Percentiles rank a stretch among this genome's conserved stretches.
Conservation (phyloP, 306 rosid species). For the Trifolium fragiferum region DNA sequence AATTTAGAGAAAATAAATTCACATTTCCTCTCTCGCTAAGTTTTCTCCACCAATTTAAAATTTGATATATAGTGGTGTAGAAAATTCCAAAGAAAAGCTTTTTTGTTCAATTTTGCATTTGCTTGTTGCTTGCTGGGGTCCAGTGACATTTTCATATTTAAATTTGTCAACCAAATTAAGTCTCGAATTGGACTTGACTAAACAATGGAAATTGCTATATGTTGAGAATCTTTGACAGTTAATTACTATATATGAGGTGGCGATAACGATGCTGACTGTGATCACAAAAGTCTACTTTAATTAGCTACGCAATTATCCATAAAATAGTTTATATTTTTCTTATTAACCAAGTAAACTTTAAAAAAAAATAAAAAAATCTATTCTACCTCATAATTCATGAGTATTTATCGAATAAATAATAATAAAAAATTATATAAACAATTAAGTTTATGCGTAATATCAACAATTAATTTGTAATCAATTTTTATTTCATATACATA, state of each 20-base stretch:
- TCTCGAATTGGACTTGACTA: conserved; percentile 34
- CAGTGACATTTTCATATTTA: conserved; percentile 1
- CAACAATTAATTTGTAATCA: too few species aligned
- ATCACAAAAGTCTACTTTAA: conserved; percentile 29
- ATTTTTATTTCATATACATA: too few species aligned
- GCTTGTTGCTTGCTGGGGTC: background rate
- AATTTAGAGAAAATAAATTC: background rate
- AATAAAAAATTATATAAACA: too few species aligned
- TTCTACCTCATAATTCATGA: too few species aligned
- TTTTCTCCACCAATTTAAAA: background rate
- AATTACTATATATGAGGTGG: background rate
- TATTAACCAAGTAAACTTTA: conserved; percentile 17
- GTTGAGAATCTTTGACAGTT: conserved; percentile 36
- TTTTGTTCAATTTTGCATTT: conserved; percentile 15
- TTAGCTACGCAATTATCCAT: conserved; percentile 8
- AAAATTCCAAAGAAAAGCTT: conserved; percentile 43
- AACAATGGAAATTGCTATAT: conserved; percentile 28
- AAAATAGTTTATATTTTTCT: conserved; percentile 11
- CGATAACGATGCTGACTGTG: conserved; percentile 37
- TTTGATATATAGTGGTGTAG: background rate
- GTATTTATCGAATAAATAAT: too few species aligned
- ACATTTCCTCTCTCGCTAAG: background rate
- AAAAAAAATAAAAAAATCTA: too few species aligned
- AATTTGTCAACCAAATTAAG: conserved; percentile 5
- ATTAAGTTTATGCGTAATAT: too few species aligned